Evolutionary conservation across 2,329 filamentous ascomycete genomes (phyloP).

Genomic region (Elsinoe arachidis): DNA sequence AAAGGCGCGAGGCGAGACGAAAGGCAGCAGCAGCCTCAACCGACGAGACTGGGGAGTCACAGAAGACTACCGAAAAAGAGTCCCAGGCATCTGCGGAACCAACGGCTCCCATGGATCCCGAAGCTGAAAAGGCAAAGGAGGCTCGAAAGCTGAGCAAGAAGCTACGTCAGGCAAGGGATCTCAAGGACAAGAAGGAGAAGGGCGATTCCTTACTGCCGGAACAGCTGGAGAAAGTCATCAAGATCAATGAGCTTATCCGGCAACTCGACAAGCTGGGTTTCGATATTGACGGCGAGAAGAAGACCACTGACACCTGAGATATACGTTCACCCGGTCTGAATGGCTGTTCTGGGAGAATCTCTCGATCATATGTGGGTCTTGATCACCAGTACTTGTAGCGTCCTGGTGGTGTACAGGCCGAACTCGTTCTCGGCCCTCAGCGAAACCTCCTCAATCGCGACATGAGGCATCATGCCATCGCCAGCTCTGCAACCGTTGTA

Average conservation of each 20-base stretch:
- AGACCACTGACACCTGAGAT: slow-evolving; percentile 21
- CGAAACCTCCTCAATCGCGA: slow-evolving; percentile 32
- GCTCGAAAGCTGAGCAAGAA: slow-evolving; percentile 89
- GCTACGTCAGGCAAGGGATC: slow-evolving; percentile 80
- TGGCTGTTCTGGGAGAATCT: neutral
- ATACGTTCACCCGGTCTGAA: neutral
- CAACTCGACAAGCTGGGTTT: slow-evolving; percentile 82
- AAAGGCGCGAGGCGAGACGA: slow-evolving; percentile 59
- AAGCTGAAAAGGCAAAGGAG: slow-evolving; percentile 83
- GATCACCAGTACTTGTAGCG: neutral
- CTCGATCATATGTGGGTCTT: neutral
- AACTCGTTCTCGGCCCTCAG: slow-evolving; percentile 36
- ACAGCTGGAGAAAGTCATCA: slow-evolving; percentile 95
- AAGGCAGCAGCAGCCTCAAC: slow-evolving; percentile 42
- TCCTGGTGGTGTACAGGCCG: slow-evolving; percentile 37
- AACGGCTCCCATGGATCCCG: slow-evolving; percentile 51
- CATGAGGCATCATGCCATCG: slow-evolving; percentile 19
- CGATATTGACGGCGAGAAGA: slow-evolving; percentile 64
- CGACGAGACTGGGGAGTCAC: neutral
- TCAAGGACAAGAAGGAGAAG: slow-evolving; percentile 83
- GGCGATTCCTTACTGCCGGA: slow-evolving; percentile 80
- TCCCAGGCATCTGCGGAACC: neutral
- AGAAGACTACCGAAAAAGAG: slow-evolving; percentile 20
- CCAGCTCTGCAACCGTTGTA: neutral
- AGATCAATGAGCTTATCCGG: slow-evolving; percentile 85